Evolutionary conservation across 2,329 filamentous ascomycete species (phyloP), one percentile per base, ranked within the genome.

Genomic region (Stagonosporopsis chrysanthemi): DNA sequence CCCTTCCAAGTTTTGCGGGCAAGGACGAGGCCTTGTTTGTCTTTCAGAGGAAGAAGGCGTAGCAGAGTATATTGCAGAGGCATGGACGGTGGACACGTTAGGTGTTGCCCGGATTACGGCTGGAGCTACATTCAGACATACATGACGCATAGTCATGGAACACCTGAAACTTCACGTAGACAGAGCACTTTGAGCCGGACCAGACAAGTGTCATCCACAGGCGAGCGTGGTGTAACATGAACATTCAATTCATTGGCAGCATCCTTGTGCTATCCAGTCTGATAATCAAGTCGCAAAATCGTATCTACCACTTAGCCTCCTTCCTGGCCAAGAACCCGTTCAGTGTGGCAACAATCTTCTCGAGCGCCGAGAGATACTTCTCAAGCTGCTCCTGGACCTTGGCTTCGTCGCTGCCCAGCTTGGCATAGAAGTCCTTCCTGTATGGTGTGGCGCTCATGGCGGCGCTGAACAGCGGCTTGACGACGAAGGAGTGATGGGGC

Each of bases 401-500:
- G 12, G 71, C 72, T 36, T 84, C 78, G 72, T 91, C 85, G 19
- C 82, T 81, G 35, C 90, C 92, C 40, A 99, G 83, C 85, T 97
- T 97, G 64, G 79, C 79, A 77, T 97, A 98, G 76, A 99, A 98
- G 78, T 94, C 91, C 76, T 91, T 91, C 67, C 94, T 87, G 84
- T 97, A 97, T 1, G 95, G 95, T 66, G 90, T 94, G 17, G 92
- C 93, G 68, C 86, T 86, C 92, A 99, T 97, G 76, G 94, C 94
- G 61, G 92, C 90, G 69, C 85, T 90, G 85, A 98, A 98, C 74
- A 97, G 84, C 60, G 92, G 92, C 84, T 96, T 97, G 70, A 97
- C 82, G 62, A 97, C 70, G 79, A 96, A 92, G 74, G 84, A 87
- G 83, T 99, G 95, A 82, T 96, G 88, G 24, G 90, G 90, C 82